These are phyloP conservation scores for Lindgomyces ingoldianus DNA, from an alignment of 495 filamentous ascomycete species.

Conservation along the genomic window DNA sequence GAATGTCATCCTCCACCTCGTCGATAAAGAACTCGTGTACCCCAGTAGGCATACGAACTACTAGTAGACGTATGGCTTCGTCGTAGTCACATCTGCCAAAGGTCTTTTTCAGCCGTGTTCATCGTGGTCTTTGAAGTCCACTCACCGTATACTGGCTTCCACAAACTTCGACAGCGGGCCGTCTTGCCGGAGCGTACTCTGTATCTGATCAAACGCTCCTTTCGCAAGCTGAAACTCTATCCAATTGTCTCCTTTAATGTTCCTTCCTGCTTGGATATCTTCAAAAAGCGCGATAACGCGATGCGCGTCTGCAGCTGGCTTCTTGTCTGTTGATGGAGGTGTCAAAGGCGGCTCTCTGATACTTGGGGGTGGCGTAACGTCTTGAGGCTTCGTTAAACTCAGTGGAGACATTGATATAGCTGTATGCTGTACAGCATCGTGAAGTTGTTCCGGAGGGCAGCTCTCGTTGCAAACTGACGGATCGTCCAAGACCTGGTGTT, in stretches of 20 bases:
- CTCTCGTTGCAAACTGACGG: too few species aligned
- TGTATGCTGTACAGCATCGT: constrained; percentile 21
- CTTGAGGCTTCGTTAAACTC: constrained; percentile 11
- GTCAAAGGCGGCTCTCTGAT: constrained; percentile 31
- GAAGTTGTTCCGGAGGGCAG: too few species aligned
- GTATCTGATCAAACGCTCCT: constrained; percentile 34
- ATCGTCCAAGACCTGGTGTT: too few species aligned
- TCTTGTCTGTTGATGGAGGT: constrained; percentile 33
- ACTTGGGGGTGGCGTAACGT: constrained; percentile 33
- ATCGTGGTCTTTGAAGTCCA: not conserved
- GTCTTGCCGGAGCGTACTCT: constrained; percentile 27
- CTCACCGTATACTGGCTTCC: constrained; percentile 18
- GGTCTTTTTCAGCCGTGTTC: not conserved
- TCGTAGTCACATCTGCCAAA: constrained; percentile 13
- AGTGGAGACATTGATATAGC: constrained; percentile 28
- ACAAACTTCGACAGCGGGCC: constrained; percentile 13
- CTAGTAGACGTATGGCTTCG: not conserved
- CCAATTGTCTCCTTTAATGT: constrained; percentile 17
- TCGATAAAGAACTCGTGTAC: constrained; percentile 15
- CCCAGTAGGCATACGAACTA: constrained; percentile 15
- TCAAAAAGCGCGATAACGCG: constrained; percentile 35
- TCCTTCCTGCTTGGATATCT: constrained; percentile 23
- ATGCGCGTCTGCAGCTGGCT: constrained; percentile 25
- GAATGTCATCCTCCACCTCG: constrained; percentile 9
- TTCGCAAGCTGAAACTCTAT: constrained; percentile 25